These are phyloP conservation scores for Staphylotrichum longicolle DNA, from an alignment of 495 filamentous ascomycete genomes.

Conservation along the genomic window DNA sequence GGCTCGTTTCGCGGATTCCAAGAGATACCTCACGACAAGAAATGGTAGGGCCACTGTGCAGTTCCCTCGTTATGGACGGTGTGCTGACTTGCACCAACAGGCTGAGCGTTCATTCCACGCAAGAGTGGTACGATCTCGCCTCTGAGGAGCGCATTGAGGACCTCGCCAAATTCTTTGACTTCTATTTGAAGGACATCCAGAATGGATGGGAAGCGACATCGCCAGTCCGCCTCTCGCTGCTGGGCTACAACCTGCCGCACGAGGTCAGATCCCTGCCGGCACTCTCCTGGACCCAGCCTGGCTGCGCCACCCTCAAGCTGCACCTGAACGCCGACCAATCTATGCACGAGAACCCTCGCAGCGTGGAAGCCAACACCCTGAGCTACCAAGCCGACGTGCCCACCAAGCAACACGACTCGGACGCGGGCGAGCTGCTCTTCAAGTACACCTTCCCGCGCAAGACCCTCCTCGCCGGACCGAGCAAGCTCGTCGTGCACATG, in stretches of 20 bases:
- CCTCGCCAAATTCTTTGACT: slow-evolving; percentile 3
- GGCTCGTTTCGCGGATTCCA: background rate
- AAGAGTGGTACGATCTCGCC: background rate
- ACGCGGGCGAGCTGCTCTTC: background rate
- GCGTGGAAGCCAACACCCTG: background rate
- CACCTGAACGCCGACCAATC: too few species aligned
- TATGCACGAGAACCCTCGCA: background rate
- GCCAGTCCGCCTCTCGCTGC: slow-evolving; percentile 1
- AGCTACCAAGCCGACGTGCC: slow-evolving; percentile 1
- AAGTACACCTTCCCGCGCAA: background rate
- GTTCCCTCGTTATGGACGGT: background rate
- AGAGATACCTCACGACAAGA: background rate
- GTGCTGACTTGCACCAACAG: background rate
- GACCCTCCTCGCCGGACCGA: background rate
- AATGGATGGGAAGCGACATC: background rate
- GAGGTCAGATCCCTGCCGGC: background rate
- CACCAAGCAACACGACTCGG: background rate
- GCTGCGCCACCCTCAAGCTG: background rate
- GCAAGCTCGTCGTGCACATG: background rate
- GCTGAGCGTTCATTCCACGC: background rate
- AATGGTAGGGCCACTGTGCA: background rate
- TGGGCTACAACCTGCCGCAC: background rate
- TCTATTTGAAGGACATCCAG: background rate
- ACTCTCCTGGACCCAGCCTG: background rate
- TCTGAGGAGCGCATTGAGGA: background rate